Conservation (phyloP, 768 basidiomycete genomes). For the Daedalea quercina region DNA sequence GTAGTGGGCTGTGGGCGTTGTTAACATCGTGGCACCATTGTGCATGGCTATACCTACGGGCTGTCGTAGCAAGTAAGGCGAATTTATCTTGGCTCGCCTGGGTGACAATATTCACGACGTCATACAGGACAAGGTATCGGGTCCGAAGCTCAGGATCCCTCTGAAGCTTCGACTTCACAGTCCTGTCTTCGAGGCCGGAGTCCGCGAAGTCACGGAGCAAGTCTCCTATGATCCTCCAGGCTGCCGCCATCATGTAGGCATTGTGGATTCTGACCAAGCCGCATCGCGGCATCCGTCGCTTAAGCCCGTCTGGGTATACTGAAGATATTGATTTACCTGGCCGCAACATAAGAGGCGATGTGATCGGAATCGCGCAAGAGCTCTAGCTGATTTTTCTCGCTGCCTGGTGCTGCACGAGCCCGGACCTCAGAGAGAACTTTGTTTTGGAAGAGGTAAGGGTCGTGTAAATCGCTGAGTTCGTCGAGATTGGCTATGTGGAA, state of each 20-base stretch:
- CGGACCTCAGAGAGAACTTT: constrained; percentile 51
- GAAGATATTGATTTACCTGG: constrained; percentile 35
- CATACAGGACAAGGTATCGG: constrained; percentile 57
- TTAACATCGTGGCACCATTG: constrained; percentile 5
- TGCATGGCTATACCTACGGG: constrained; percentile 41
- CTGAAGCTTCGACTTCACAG: constrained; percentile 47
- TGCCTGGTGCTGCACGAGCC: constrained; percentile 35
- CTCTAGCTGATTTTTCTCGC: constrained; percentile 9
- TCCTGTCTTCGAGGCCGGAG: constrained; percentile 46
- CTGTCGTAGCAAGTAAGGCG: constrained; percentile 60
- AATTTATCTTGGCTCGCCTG: constrained; percentile 59
- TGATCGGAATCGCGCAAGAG: constrained; percentile 34
- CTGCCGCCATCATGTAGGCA: constrained; percentile 73
- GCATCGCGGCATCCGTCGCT: not conserved
- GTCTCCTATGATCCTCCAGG: constrained; percentile 69
- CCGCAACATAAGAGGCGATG: constrained; percentile 52
- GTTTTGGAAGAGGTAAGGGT: constrained; percentile 54
- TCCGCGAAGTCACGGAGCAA: constrained; percentile 49
- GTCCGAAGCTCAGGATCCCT: constrained; percentile 43
- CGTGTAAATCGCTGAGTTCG: constrained; percentile 60
- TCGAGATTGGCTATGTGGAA: constrained; percentile 71
- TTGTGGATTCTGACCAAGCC: constrained; percentile 61
- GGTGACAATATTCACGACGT: constrained; percentile 55
- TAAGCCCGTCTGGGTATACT: not conserved
- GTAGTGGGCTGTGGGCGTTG: constrained; percentile 52